Percentiles rank a stretch among this genome's conserved stretches.
phyloP scores from a whole-genome alignment of 2,329 filamentous ascomycete genomes.

The Celoporthe dispersa region DNA sequence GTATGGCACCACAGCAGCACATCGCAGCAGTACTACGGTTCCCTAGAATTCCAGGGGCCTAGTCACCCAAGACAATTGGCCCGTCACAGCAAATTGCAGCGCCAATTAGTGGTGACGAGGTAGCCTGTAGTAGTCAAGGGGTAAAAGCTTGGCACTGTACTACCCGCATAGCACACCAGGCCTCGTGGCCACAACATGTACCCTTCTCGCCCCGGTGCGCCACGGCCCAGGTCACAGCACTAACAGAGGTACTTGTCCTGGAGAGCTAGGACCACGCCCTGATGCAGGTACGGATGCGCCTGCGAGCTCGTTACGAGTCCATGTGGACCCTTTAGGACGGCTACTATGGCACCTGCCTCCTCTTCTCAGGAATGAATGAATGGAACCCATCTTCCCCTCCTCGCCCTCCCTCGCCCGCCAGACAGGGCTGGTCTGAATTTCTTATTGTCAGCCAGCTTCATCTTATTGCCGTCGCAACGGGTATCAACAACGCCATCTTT shows the following conservation, averaged over 20 bases:
- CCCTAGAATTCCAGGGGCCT: background rate
- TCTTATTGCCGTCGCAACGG: background rate
- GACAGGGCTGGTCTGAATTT: background rate
- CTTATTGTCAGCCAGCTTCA: too few species aligned
- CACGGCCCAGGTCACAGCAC: background rate
- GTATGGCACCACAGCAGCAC: background rate
- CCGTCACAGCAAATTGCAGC: constrained; percentile 19
- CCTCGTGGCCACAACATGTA: background rate
- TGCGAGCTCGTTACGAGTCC: background rate
- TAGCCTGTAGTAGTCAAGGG: constrained; percentile 21
- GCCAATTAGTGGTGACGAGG: background rate
- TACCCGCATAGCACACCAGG: background rate
- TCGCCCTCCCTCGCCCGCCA: background rate
- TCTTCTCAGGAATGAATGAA: constrained; percentile 10
- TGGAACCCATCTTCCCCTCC: background rate
- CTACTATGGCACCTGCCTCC: background rate
- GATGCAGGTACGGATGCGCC: constrained; percentile 24
- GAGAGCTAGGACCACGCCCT: constrained; percentile 1
- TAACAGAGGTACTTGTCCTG: background rate
- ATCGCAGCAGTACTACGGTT: background rate
- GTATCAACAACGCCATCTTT: background rate
- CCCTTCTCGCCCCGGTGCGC: background rate
- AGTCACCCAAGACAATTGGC: constrained; percentile 18
- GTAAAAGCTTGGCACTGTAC: constrained; percentile 7
- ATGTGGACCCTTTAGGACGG: background rate